Evolutionary conservation across 352 stramenopile species (phyloP), one percentile per base, ranked within the genome.

Genomic region (Peronospora farinosa): DNA sequence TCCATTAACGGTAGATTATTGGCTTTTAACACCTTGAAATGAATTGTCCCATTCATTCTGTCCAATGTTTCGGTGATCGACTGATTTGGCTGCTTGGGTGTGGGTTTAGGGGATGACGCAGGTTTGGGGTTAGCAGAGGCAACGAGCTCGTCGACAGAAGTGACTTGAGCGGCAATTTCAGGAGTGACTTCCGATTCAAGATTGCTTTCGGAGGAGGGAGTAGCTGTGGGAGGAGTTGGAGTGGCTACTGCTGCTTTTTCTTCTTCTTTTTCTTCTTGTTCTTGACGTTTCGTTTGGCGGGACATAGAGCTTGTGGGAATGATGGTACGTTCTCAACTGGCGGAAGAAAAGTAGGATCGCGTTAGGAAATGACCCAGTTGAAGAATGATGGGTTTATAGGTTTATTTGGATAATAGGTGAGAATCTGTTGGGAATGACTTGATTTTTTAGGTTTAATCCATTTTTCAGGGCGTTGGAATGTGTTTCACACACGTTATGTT

Each of bases 1-100:
- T 88, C 74, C 69, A 92, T 79, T 15, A 68, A 83, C 19, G 79
- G 75, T 48, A 89, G 53, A 51, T 79, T 82, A 17, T 55, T 56
- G 27, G 74, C 78, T 28, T 59, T 65, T 39, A 89, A 48, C 54
- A 89, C 77, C 42, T 69, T 78, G 35, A 92, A 74, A 56, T 92
- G 78, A 40, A 92, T 76, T 25, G 75, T 91, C 62, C 77, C 74
- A 52, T 86, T 86, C 59, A 67, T 61, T 3, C 33, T 37, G 0
- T 46, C 44, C 11, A 43, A 6, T 21, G 32, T 33, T 7, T 63
- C 32, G 30, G 46, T 27, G 40, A 13, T 46, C 11, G 48, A 15
- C 11, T 40, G 42, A 21, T 7, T 51, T 35, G 19, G 35, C 43
- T 63, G 58, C 46, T 57, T 63, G 27, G 44, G 32, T 12, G 51